Evolutionary conservation across 2,329 filamentous ascomycete species (phyloP).

Genomic region (Pestalotiopsis sp.): DNA sequence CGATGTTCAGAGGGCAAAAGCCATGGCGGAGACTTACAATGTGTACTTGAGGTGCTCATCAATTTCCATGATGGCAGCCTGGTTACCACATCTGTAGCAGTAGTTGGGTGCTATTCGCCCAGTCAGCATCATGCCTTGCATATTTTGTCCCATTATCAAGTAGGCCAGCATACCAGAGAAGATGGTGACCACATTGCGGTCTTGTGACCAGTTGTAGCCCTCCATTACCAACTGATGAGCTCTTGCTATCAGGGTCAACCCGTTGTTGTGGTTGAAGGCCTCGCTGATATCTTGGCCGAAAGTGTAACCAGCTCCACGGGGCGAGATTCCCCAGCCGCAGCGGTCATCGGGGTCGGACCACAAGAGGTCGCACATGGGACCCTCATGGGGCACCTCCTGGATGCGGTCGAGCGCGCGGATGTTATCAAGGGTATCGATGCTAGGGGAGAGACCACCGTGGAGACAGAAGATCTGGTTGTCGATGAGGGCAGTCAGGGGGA

Average conservation of each 20-base stretch:
- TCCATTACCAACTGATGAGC: constrained; percentile 99
- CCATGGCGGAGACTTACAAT: constrained; percentile 72
- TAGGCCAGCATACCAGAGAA: constrained; percentile 74
- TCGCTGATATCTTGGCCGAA: constrained; percentile 98
- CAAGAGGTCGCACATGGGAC: constrained; percentile 95
- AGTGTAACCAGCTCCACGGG: constrained; percentile 91
- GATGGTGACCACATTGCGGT: constrained; percentile 96
- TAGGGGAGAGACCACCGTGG: constrained; percentile 95
- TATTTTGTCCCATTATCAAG: not conserved
- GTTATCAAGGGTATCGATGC: constrained; percentile 93
- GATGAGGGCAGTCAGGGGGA: constrained; percentile 94
- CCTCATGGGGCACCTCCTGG: constrained; percentile 97
- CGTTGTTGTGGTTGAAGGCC: constrained; percentile 99
- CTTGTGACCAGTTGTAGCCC: constrained; percentile 99
- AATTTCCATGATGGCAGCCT: constrained; percentile 99
- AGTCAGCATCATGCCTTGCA: not conserved
- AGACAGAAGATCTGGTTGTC: constrained; percentile 99
- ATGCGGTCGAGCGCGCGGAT: constrained; percentile 94
- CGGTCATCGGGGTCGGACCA: constrained; percentile 99
- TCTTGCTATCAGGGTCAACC: constrained; percentile 90
- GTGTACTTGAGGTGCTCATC: constrained; percentile 99
- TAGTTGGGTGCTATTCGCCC: constrained; percentile 74
- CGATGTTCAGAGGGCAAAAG: not conserved
- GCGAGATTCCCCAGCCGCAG: constrained; percentile 94
- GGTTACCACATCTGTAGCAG: constrained; percentile 98